These are phyloP conservation scores for Leptographium radiaticola DNA, from an alignment of 2,329 filamentous ascomycete genomes.

Conservation along the genomic window DNA sequence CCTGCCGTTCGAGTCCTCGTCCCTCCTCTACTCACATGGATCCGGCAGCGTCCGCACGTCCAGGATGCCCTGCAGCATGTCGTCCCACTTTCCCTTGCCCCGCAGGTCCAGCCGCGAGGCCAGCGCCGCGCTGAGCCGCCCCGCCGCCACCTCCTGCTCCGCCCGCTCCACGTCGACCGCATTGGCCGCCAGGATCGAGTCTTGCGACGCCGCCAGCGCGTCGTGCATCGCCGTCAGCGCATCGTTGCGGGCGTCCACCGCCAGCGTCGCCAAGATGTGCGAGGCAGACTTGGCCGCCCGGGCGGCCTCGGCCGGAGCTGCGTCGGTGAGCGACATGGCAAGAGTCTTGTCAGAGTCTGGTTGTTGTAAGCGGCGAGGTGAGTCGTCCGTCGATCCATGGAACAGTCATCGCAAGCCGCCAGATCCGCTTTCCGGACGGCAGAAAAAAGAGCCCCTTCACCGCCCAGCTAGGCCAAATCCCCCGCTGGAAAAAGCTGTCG, in stretches of 20 bases:
- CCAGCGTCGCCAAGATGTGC: conserved; percentile 67
- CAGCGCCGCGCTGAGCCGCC: conserved; percentile 66
- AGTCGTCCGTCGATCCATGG: too few species aligned
- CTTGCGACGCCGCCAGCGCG: conserved; percentile 56
- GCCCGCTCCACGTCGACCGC: conserved; percentile 67
- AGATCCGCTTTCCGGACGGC: too few species aligned
- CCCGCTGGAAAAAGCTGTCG: too few species aligned
- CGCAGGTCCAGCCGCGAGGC: conserved; percentile 79
- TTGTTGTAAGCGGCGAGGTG: too few species aligned
- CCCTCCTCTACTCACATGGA: conserved; percentile 48
- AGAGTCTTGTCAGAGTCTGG: too few species aligned
- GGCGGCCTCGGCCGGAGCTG: conserved; percentile 65
- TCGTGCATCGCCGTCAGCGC: conserved; percentile 73
- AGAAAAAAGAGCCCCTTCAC: too few species aligned
- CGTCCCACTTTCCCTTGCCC: conserved; percentile 84
- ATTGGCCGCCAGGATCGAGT: conserved; percentile 77
- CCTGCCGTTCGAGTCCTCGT: too few species aligned
- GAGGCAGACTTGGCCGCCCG: conserved; percentile 69
- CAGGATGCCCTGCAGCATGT: conserved; percentile 91
- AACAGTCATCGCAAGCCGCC: too few species aligned
- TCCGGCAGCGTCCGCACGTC: conserved; percentile 77
- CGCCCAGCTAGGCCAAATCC: too few species aligned
- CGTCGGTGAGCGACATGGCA: conserved; percentile 82
- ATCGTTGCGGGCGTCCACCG: conserved; percentile 63
- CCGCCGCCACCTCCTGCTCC: conserved; percentile 52